Base-by-base conservation (phyloP, 2,329 filamentous ascomycete species). In the Drechslerella coelobrocha region DNA sequence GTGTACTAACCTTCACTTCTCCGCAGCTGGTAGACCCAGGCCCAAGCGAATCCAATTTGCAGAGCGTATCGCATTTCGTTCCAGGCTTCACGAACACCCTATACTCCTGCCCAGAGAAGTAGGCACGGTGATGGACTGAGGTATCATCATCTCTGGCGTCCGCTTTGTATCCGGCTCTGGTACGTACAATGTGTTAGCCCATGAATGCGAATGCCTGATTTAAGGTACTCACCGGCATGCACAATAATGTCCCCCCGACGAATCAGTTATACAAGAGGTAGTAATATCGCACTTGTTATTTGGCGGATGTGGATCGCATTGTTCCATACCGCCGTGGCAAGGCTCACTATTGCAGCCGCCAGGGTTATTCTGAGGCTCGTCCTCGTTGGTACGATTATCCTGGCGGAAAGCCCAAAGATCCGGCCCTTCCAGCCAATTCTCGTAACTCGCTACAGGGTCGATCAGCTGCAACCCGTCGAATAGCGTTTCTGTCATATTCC, bases 71-170 rank as follows among this genome's bases (percentile, higher is more conserved):
- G 21, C 73, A 74, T 10, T 19, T 31, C 4, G 72, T 55, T 8
- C 73, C 73, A 2, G 72, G 72, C 12, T 37, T 47, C 19, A 73
- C 72, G 51, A 74, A 74, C 17, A 74, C 73, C 9, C 73, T 68
- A n/a, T 59, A 74, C 10, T 57, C 53, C 57, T 68, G 54, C 2
- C 57, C 53, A 14, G 61, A 34, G 19, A 74, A 73, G 1, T 37
- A 27, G n/a, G 71, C 41, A 4, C 72, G 61, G 41, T 61, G 73
- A 5, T 63, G 53, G 2, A 39, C 19, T 9, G 34, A 47, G 7
- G 2, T 9, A 9, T 66, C 43, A 6, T 12, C 24, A n/a, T 57
- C 37, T 12, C 10, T 3, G 10, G n/a, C 45, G 1, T 34, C 26
- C 17, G 73, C 41, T 39, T 72, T 73, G 19, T 74, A 74, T 10